Base-by-base conservation (phyloP, 169 alveolate species). In the Cryptosporidium ubiquitum region DNA sequence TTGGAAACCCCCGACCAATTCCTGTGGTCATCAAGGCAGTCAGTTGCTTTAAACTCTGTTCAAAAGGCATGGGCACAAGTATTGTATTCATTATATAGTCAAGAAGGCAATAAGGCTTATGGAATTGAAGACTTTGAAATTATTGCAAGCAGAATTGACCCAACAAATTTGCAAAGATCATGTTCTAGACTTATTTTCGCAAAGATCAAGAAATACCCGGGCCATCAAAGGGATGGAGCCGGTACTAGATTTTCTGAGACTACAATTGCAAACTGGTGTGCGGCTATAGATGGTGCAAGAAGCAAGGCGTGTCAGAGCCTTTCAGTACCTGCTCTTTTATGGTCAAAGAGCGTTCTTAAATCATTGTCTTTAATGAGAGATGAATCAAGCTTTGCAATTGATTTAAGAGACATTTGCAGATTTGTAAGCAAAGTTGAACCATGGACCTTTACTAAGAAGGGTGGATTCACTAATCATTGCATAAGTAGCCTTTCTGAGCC, bases 271-370 rank as follows among this genome's bases (percentile, higher is more conserved):
- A 64, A 61, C 40, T 79, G 89, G 89, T 79, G 89, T 79, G 89
- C 89, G 39, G 89, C 89, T 31, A 79, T 79, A 79, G 89, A 79
- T 61, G 89, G 89, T 79, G 29, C 89, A 9, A 58, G 89, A 35
- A 79, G 89, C 69, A 57, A 40, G 40, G 73, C 75, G n/a, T 79
- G 89, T 37, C 61, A 40, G 69, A 29, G 69, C 69, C 31, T 79
- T 0, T 64, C 89, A 9, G 52, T 60, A 20, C 89, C 89, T 42
- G 89, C 89, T 16, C 61, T 60, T 10, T 9, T 79, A 10, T 79
- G 89, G 89, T 79, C 89, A 40, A 79, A 79, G 14, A 69, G 40
- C 0, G 40, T 79, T 3, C 69, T 61, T 16, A 35, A 66, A 3
- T 40, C 58, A 2, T 16, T 79, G 29, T 7, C 68, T 42, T 12